These are phyloP conservation scores for Datura wrightii DNA, from an alignment of 257 asterid genomes.

Conservation along the genomic window DNA sequence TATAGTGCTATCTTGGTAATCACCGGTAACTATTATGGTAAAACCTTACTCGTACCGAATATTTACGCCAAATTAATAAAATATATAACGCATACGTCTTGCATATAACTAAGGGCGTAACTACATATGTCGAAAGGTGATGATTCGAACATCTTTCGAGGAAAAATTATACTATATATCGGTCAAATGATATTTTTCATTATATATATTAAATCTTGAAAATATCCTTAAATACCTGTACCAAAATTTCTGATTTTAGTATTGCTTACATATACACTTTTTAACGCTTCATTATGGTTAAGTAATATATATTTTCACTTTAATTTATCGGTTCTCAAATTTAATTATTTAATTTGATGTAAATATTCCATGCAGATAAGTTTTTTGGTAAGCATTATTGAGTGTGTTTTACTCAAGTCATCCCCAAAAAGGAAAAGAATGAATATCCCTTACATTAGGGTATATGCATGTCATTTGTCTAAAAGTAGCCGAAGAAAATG, in stretches of 20 bases:
- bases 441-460: conserved; percentile 34
- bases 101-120: too few species aligned
- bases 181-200: too few species aligned
- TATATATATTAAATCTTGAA: too few species aligned
- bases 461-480: conserved; percentile 43
- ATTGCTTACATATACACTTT: too few species aligned
- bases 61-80: not conserved
- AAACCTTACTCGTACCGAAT: too few species aligned
- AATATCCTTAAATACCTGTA: too few species aligned
- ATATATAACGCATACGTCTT: too few species aligned
- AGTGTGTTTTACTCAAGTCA: conserved; percentile 11
- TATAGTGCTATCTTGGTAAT: not conserved
- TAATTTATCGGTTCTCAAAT: not conserved
- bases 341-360: not conserved
- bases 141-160: too few species aligned
- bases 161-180: too few species aligned
- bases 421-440: conserved; percentile 44
- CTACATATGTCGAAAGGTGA: too few species aligned
- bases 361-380: not conserved
- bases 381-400: not conserved
- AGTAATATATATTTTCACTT: not conserved
- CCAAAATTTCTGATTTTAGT: too few species aligned
- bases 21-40: not conserved
- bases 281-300: not conserved
- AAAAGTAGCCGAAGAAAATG: conserved; percentile 39